Conservation (phyloP, 768 basidiomycete species). For the Boletus rufocinnamomeus region DNA sequence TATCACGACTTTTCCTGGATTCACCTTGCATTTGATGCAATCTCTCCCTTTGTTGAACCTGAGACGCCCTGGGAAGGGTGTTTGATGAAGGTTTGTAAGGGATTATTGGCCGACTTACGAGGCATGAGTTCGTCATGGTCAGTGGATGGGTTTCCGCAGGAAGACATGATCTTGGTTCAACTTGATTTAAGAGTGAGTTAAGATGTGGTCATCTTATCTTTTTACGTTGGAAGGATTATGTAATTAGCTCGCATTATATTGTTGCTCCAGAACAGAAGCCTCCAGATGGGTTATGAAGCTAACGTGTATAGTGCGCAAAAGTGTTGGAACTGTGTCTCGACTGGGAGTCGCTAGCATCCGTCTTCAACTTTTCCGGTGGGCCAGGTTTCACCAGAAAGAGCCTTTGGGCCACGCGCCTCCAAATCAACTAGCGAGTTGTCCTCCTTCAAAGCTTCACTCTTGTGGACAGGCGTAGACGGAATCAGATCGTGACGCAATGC, state of each 20-base stretch:
- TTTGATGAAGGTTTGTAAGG: not conserved
- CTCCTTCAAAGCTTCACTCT: not conserved
- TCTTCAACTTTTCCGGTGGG: not conserved
- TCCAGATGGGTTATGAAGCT: not conserved
- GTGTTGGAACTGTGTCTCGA: not conserved
- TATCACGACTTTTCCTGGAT: constrained; percentile 66
- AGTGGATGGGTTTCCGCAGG: constrained; percentile 64
- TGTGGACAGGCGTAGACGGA: not conserved
- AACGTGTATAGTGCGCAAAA: not conserved
- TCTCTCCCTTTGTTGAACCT: constrained; percentile 67
- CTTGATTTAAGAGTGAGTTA: not conserved
- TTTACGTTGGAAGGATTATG: not conserved
- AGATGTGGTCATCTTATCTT: not conserved
- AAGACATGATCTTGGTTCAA: constrained; percentile 31
- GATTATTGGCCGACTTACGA: constrained; percentile 44
- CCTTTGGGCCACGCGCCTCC: not conserved
- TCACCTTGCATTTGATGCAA: constrained; percentile 76
- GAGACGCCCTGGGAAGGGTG: constrained; percentile 48
- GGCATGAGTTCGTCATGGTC: constrained; percentile 67
- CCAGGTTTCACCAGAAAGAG: not conserved
- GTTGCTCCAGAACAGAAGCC: not conserved
- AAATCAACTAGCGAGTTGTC: not conserved
- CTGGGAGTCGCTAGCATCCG: no score
- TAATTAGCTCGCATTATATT: no score
- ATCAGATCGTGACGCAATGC: not conserved